Evolutionary conservation across 2,329 filamentous ascomycete species (phyloP).

Genomic region (Ascocoryne sarcoides): DNA sequence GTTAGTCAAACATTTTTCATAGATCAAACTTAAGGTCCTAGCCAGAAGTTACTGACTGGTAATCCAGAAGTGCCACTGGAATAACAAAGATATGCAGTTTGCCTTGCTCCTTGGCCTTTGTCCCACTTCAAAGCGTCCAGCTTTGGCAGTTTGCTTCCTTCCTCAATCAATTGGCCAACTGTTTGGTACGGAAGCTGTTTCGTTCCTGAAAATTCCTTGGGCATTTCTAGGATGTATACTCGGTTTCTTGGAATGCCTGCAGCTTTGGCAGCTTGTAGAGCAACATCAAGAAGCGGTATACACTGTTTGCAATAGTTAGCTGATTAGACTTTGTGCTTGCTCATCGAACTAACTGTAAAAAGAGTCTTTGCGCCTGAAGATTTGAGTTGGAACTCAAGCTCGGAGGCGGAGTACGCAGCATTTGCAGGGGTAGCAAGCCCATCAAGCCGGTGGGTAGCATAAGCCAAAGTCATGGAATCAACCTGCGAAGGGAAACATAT

Average conservation of each 20-base stretch:
- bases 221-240: constrained; percentile 65
- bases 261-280: constrained; percentile 56
- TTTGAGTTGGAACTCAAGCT: constrained; percentile 74
- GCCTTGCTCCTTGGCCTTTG: constrained; percentile 55
- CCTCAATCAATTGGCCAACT: constrained; percentile 64
- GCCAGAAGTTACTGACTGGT: constrained; percentile 47
- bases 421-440: constrained; percentile 76
- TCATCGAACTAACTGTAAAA: constrained; percentile 50
- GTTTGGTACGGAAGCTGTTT: constrained; percentile 48
- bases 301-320: constrained; percentile 30
- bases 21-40: not conserved
- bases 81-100: constrained; percentile 76
- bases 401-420: constrained; percentile 72
- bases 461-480: constrained; percentile 64
- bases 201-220: constrained; percentile 42
- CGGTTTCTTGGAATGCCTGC: constrained; percentile 62
- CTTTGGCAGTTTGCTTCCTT: constrained; percentile 46
- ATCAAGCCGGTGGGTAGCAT: constrained; percentile 66
- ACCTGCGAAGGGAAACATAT: constrained; percentile 39
- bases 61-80: constrained; percentile 35
- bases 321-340: not conserved
- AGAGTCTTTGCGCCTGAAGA: constrained; percentile 67
- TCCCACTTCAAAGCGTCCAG: constrained; percentile 50
- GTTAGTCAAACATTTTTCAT: not conserved
- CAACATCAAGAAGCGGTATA: constrained; percentile 57